Percentiles rank a stretch among this genome's conserved stretches.
Evolutionary conservation across 495 filamentous ascomycete species (phyloP).

Genomic region (Pseudotulostoma volvatum): DNA sequence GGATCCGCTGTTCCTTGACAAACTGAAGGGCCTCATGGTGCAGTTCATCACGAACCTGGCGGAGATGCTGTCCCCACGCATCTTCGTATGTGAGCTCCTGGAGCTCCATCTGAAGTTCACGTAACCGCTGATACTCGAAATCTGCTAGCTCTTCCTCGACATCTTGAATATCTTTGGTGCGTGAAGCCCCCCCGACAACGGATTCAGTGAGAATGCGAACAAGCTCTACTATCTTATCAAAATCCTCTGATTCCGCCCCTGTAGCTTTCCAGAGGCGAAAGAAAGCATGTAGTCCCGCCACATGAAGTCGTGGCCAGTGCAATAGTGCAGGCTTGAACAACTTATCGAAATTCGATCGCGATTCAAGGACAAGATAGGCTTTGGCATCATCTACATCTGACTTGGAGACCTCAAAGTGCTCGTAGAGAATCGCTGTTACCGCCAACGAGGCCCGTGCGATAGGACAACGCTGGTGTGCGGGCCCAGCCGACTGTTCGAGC

Average conservation of each 20-base stretch:
- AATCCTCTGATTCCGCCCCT: constrained; percentile 67
- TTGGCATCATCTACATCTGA: constrained; percentile 69
- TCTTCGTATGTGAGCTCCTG: constrained; percentile 84
- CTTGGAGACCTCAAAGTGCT: constrained; percentile 89
- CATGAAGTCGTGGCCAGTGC: constrained; percentile 94
- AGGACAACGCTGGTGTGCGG: constrained; percentile 61
- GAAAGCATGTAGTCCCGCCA: constrained; percentile 72
- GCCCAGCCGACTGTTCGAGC: constrained; percentile 70
- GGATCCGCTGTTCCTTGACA: constrained; percentile 87
- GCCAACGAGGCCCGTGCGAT: constrained; percentile 77
- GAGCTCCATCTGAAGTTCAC: constrained; percentile 89
- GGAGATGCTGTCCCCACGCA: constrained; percentile 80
- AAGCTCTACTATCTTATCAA: constrained; percentile 80
- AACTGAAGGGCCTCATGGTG: constrained; percentile 88
- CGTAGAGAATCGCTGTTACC: constrained; percentile 75
- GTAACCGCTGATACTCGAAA: constrained; percentile 59
- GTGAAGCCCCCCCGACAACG: constrained; percentile 65
- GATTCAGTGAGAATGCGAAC: constrained; percentile 84
- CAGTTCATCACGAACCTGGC: constrained; percentile 81
- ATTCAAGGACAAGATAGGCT: constrained; percentile 60
- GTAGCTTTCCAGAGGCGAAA: constrained; percentile 87
- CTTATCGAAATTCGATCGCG: constrained; percentile 63
- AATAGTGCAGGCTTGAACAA: constrained; percentile 76
- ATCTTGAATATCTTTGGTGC: constrained; percentile 74
- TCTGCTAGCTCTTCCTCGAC: constrained; percentile 78